Percentiles rank a stretch among this genome's conserved stretches.
Conservation (phyloP, 202 grass and related monocot species). For the Musa balbisiana region DNA sequence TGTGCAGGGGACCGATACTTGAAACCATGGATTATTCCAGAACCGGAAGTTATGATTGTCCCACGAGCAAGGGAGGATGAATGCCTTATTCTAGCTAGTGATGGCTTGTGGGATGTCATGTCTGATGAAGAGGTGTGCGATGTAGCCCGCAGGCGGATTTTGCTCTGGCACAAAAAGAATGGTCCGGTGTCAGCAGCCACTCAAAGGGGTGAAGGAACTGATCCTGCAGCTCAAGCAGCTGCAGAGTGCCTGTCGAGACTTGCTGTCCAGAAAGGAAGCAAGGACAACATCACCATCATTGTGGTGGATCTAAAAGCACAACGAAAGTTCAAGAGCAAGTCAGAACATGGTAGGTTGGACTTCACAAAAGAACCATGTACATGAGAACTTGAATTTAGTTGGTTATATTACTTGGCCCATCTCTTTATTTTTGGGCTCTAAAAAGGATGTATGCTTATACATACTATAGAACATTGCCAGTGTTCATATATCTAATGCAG, state of each 20-base stretch:
- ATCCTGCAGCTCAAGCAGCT: conserved; percentile 80
- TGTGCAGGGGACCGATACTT: conserved; percentile 83
- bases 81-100: conserved; percentile 86
- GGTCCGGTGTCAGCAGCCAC: conserved; percentile 26
- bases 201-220: conserved; percentile 32
- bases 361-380: conserved; percentile 13
- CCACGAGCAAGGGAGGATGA: conserved; percentile 83
- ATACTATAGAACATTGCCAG: conserved; percentile 34
- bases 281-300: conserved; percentile 82
- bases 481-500: conserved; percentile 17
- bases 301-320: conserved; percentile 88
- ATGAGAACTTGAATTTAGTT: conserved; percentile 7
- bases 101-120: conserved; percentile 92
- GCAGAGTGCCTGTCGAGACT: conserved; percentile 76
- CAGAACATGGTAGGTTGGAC: conserved; percentile 28
- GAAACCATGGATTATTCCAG: conserved; percentile 98
- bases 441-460: conserved; percentile 42
- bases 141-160: conserved; percentile 65
- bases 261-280: conserved; percentile 85
- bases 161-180: conserved; percentile 87
- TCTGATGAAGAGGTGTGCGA: conserved; percentile 85
- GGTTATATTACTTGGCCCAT: conserved; percentile 37
- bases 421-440: conserved; percentile 30
- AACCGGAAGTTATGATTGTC: conserved; percentile 74
- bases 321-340: conserved; percentile 82